A percentile compares a stretch with the other conserved stretches of the same genome.
These are phyloP conservation scores for Saccharomycopsis sp. DNA, from an alignment of 805 yeast genomes.

Conservation along the genomic window DNA sequence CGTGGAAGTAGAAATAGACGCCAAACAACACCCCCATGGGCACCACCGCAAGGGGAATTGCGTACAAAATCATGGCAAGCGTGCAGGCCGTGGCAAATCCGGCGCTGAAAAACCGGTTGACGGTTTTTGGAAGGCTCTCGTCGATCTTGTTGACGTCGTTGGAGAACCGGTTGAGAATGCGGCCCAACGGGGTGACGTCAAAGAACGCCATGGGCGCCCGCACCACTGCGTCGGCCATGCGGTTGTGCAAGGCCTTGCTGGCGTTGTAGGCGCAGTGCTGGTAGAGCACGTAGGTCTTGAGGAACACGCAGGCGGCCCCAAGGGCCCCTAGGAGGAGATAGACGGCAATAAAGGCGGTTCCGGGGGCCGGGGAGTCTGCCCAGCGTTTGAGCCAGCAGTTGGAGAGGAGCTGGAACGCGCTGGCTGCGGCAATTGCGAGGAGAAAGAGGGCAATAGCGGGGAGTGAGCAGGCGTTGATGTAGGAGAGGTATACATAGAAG, in stretches of 20 bases:
- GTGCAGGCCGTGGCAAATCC: conserved; percentile 42
- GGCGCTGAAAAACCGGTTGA: conserved; percentile 42
- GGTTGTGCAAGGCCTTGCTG: conserved; percentile 47
- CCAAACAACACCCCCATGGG: conserved; percentile 39
- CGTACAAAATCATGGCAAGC: conserved; percentile 42
- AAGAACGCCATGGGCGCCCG: conserved; percentile 60
- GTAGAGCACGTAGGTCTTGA: conserved; percentile 44
- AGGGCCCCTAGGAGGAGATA: conserved; percentile 51
- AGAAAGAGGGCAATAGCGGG: conserved; percentile 39
- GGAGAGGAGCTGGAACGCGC: conserved; percentile 35
- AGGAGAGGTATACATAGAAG: conserved; percentile 48
- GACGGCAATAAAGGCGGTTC: conserved; percentile 39
- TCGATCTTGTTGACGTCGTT: conserved; percentile 56
- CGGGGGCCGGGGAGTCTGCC: conserved; percentile 39
- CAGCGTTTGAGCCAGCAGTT: conserved; percentile 63
- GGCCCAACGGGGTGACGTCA: conserved; percentile 63
- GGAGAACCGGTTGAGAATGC: conserved; percentile 59
- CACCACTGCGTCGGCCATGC: conserved; percentile 48
- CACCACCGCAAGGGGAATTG: conserved; percentile 46
- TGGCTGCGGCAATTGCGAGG: conserved; percentile 30
- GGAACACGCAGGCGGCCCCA: conserved; percentile 41
- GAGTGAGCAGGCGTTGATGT: conserved; percentile 53
- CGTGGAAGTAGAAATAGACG: conserved; percentile 65
- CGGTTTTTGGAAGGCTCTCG: conserved; percentile 47
- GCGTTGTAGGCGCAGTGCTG: conserved; percentile 50